Evolutionary conservation across 2,329 filamentous ascomycete species (phyloP).

Genomic region (Penicillium sp.): DNA sequence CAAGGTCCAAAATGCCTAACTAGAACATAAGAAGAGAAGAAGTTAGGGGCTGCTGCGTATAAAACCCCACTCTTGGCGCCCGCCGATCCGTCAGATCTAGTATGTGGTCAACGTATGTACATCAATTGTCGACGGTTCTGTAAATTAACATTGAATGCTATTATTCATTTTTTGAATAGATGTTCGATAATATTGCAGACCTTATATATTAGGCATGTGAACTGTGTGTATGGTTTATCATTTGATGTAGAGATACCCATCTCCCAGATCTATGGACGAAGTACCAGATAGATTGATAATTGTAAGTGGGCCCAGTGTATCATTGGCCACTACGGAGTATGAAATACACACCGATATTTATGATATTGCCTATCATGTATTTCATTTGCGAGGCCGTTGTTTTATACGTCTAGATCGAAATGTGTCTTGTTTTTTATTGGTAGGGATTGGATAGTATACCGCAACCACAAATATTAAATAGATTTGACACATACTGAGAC

Average conservation of each 20-base stretch:
- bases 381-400: background rate
- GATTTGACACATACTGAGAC: background rate
- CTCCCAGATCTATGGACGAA: background rate
- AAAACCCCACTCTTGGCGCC: slow-evolving; percentile 6
- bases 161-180: background rate
- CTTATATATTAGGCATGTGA: background rate
- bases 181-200: background rate
- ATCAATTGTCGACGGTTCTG: background rate
- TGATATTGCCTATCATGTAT: background rate
- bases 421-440: background rate
- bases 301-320: background rate
- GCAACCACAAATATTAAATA: background rate
- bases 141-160: background rate
- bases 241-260: background rate
- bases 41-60: background rate
- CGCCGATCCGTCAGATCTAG: background rate
- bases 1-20: background rate
- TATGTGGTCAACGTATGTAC: background rate
- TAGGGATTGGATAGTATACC: background rate
- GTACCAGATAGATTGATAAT: background rate
- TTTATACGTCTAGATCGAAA: background rate
- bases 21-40: background rate
- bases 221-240: too few relatives aligned
- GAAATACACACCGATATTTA: background rate
- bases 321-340: background rate